Base-by-base conservation (phyloP, 2,329 filamentous ascomycete species). In the Bertia moriformis region DNA sequence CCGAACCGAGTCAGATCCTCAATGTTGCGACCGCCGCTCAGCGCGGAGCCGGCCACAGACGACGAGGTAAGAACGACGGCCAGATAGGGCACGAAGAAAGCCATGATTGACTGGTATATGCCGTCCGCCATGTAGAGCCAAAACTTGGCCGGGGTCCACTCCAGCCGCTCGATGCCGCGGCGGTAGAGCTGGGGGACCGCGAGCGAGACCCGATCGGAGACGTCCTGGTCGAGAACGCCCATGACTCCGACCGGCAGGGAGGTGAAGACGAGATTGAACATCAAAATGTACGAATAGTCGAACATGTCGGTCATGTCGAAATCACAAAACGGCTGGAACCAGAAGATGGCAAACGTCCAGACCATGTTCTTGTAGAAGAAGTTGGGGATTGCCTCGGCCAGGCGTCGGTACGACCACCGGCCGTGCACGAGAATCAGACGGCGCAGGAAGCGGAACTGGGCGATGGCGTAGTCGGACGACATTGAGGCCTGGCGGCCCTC, bases 361-460 rank as follows among this genome's bases (percentile, higher is more conserved):
- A 96, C 81, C 60, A 98, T 83, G 65, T 96, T 98, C 81, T 98
- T 98, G 75, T 96, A 98, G 68, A 98, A 98, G 70, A 98, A 98
- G 59, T 96, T 98, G 57, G 87, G 85, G 51, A 93, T 94, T 36
- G 81, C 84, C 63, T 98, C 91, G 19, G 82, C 86, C 56, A 98
- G 65, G 49, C 91, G 78, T 39, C 89, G 76, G 62, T 98, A 98
- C n/a, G 87, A 94, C 85, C 88, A 95, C 42, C 88, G 76, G 42
- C 88, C 88, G 54, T 95, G 88, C 3, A 95, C 87, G 15, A 95
- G 71, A 19, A 95, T 73, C 44, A 95, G 67, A 40, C 88, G 70
- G 49, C 87, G 80, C 39, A 95, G 66, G 63, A 84, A 95, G 30
- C 86, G 74, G 66, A 95, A 95, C 58, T 95, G 88, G 1, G 85